These are phyloP conservation scores for Linnemannia zychae DNA, from an alignment of 192 early-diverging fungal species.

Conservation along the genomic window DNA sequence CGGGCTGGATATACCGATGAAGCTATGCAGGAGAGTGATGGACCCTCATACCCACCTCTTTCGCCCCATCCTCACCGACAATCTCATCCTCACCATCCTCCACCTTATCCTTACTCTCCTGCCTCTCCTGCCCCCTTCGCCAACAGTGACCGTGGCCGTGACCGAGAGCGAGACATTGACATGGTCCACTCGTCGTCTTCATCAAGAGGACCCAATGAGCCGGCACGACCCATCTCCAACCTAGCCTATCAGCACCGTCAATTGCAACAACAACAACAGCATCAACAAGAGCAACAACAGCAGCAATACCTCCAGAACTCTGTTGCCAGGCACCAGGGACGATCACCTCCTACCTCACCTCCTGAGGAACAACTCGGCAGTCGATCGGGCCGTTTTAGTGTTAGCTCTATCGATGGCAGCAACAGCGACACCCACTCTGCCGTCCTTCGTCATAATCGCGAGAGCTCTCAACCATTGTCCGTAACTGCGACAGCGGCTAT, in stretches of 20 bases:
- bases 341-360: not conserved
- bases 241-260: not conserved
- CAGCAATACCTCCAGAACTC: not conserved
- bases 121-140: not conserved
- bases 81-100: not conserved
- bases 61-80: constrained; percentile 1
- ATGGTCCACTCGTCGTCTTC: not conserved
- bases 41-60: not conserved
- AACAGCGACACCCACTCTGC: not conserved
- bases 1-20: not conserved
- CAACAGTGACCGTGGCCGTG: not conserved
- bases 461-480: not conserved
- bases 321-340: not conserved
- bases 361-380: not conserved
- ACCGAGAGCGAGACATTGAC: not conserved
- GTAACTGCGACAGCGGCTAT: not conserved
- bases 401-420: not conserved
- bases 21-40: not conserved
- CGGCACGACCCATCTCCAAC: not conserved
- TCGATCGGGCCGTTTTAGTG: not conserved
- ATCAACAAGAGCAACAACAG: not conserved
- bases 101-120: not conserved
- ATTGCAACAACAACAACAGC: constrained; percentile 7
- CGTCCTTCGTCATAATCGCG: not conserved
- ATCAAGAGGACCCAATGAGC: not conserved